phyloP scores from a whole-genome alignment of 179 eudicot species.

The Actinidia arguta region DNA sequence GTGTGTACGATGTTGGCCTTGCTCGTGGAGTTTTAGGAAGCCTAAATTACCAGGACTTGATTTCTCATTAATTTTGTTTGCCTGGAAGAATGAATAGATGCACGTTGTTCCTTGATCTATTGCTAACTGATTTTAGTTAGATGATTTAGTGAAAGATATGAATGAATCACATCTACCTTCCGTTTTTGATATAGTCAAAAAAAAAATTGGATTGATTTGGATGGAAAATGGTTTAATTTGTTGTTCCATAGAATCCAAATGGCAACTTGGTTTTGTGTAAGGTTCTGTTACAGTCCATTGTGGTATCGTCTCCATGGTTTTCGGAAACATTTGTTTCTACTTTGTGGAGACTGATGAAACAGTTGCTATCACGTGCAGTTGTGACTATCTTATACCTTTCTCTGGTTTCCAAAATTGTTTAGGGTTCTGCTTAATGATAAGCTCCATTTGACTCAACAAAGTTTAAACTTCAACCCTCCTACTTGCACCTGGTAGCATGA shows the following conservation, averaged over 20 bases:
- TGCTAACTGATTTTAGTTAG: constrained; percentile 6
- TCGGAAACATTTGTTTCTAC: too few species aligned
- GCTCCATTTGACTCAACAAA: too few species aligned
- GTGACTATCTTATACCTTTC: too few species aligned
- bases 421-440: too few species aligned
- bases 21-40: constrained; percentile 35
- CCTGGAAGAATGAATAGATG: constrained; percentile 58
- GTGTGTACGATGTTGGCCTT: constrained; percentile 27
- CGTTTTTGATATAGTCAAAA: background rate
- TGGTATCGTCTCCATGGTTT: too few species aligned
- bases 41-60: constrained; percentile 41
- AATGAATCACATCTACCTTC: background rate
- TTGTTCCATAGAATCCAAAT: background rate
- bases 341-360: too few species aligned
- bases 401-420: too few species aligned
- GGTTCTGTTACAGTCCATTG: background rate
- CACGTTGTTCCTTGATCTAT: background rate
- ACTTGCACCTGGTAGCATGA: too few species aligned
- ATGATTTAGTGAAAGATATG: background rate
- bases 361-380: too few species aligned
- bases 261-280: background rate
- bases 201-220: background rate
- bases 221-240: background rate
- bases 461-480: too few species aligned
- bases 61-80: constrained; percentile 53